phyloP scores from a whole-genome alignment of 306 rosid species.

The Dalbergia cochinchinensis region DNA sequence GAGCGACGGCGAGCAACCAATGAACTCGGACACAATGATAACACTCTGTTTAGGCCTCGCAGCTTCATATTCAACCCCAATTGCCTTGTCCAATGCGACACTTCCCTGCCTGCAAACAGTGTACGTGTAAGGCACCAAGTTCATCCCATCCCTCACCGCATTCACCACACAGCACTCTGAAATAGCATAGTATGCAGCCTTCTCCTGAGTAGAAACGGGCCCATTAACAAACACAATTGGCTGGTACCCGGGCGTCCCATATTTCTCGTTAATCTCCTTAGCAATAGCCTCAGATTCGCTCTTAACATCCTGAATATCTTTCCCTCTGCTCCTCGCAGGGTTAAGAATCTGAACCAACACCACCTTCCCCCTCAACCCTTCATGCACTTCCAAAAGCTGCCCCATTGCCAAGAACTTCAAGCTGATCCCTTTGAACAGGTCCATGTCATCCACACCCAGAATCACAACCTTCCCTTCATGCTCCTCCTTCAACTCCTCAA shows the following conservation, averaged over 20 bases:
- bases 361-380: conserved; percentile 50
- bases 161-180: conserved; percentile 72
- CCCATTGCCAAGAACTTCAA: conserved; percentile 76
- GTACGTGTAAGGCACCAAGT: conserved; percentile 74
- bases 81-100: conserved; percentile 56
- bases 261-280: conserved; percentile 54
- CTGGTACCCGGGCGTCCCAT: conserved; percentile 54
- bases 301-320: conserved; percentile 71
- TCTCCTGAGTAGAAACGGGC: conserved; percentile 58
- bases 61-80: conserved; percentile 38
- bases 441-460: conserved; percentile 79
- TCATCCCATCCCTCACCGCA: conserved; percentile 86
- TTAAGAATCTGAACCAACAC: conserved; percentile 79
- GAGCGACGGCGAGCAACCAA: conserved; percentile 82
- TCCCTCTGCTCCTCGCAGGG: conserved; percentile 71
- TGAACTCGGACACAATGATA: conserved; percentile 78
- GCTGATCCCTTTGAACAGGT: conserved; percentile 74
- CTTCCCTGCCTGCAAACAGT: conserved; percentile 76
- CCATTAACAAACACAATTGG: conserved; percentile 62
- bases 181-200: conserved; percentile 66
- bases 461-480: conserved; percentile 62
- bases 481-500: conserved; percentile 51
- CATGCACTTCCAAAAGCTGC: conserved; percentile 54
- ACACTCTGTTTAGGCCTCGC: conserved; percentile 55
- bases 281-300: conserved; percentile 60